Evolutionary conservation across 2,329 filamentous ascomycete genomes (phyloP).

Genomic region (Penicillium brasilianum): DNA sequence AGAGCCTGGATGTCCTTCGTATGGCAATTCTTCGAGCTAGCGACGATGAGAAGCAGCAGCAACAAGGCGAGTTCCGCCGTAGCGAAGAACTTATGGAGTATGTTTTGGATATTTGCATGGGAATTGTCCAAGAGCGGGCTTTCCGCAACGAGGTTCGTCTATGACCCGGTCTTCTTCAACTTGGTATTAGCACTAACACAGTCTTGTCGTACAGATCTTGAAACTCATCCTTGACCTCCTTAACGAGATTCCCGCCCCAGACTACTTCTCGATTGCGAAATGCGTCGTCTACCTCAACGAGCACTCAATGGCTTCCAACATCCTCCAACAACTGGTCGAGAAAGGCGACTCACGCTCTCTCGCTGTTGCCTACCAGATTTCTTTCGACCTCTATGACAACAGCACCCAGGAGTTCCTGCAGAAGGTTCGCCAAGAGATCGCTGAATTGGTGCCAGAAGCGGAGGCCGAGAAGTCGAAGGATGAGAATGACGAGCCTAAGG

Average conservation of each 20-base stretch:
- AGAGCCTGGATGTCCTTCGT: constrained; percentile 85
- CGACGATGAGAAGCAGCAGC: constrained; percentile 77
- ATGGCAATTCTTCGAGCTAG: constrained; percentile 87
- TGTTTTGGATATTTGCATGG: constrained; percentile 93
- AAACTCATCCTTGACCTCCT: constrained; percentile 93
- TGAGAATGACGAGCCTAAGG: constrained; percentile 58
- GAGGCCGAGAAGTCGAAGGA: constrained; percentile 52
- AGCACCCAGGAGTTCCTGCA: constrained; percentile 95
- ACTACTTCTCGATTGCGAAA: constrained; percentile 97
- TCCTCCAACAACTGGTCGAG: constrained; percentile 80
- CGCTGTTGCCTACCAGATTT: constrained; percentile 93
- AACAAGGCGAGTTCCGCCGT: constrained; percentile 59
- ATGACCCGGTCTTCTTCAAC: background rate
- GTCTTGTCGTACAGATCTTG: constrained; percentile 65
- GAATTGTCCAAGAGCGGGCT: constrained; percentile 90
- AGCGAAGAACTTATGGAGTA: constrained; percentile 98
- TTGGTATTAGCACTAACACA: constrained; percentile 6
- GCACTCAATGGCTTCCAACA: constrained; percentile 84
- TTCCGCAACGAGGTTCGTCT: constrained; percentile 70
- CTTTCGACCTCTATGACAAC: constrained; percentile 97
- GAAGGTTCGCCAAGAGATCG: constrained; percentile 83
- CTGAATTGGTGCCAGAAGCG: constrained; percentile 56
- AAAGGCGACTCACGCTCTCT: constrained; percentile 78
- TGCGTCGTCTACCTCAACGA: constrained; percentile 96
- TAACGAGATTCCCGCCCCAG: constrained; percentile 87